Evolutionary conservation across 2,329 filamentous ascomycete species (phyloP).

Genomic region (Venturia pyrina): DNA sequence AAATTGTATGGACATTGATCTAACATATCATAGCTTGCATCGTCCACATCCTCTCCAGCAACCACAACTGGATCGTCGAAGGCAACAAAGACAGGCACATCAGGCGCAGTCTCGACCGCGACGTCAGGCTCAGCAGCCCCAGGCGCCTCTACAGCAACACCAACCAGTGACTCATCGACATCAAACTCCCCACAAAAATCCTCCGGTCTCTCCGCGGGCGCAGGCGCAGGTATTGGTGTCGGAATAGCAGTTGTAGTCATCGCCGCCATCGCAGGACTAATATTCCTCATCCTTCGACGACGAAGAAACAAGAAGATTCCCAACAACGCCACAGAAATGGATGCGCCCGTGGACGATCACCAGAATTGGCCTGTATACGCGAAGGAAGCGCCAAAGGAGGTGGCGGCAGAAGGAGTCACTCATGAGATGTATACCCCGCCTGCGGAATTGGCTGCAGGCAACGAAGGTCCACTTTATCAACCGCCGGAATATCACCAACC

Average conservation of each 20-base stretch:
- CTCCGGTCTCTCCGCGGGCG: constrained; percentile 10
- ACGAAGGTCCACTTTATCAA: background rate
- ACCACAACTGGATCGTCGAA: background rate
- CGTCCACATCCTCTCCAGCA: background rate
- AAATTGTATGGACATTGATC: background rate
- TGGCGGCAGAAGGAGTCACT: background rate
- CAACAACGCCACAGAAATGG: background rate
- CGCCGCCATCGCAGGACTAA: background rate
- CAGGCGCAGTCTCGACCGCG: background rate
- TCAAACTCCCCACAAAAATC: background rate
- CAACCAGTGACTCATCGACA: background rate
- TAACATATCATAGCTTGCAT: background rate
- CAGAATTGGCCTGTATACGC: background rate
- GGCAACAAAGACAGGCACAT: background rate
- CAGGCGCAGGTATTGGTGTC: constrained; percentile 11
- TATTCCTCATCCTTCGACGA: background rate
- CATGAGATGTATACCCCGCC: background rate
- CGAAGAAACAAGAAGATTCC: background rate
- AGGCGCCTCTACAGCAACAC: background rate
- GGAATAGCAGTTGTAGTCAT: constrained; percentile 7
- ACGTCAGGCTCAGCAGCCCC: background rate
- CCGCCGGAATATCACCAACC: background rate
- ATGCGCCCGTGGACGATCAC: background rate
- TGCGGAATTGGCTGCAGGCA: background rate
- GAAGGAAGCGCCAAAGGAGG: background rate